phyloP scores from a whole-genome alignment of 805 yeast genomes.

The Candida nitratophila region DNA sequence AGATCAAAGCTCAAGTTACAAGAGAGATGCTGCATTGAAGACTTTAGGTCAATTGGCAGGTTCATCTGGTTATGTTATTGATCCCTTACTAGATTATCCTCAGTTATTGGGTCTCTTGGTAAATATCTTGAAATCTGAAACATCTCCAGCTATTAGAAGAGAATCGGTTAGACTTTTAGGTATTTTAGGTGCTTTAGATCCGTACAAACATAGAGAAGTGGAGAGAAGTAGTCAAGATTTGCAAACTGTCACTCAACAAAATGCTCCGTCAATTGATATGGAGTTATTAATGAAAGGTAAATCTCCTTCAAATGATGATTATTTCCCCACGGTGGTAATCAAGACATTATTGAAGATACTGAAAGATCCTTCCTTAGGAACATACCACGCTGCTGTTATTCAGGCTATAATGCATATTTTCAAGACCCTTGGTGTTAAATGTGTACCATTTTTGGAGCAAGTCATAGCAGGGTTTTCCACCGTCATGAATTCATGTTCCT shows the following conservation, averaged over 20 bases:
- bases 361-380: constrained; percentile 75
- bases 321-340: constrained; percentile 92
- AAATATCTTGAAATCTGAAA: constrained; percentile 74
- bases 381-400: constrained; percentile 88
- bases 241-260: constrained; percentile 53
- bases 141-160: constrained; percentile 63
- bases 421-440: constrained; percentile 79
- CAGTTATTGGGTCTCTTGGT: constrained; percentile 77
- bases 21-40: constrained; percentile 83
- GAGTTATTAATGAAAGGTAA: constrained; percentile 88
- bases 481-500: constrained; percentile 79
- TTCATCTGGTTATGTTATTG: constrained; percentile 91
- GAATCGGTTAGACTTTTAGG: constrained; percentile 90
- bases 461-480: constrained; percentile 81
- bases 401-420: constrained; percentile 90
- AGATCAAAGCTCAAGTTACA: constrained; percentile 84
- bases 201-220: constrained; percentile 88
- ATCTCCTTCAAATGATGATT: constrained; percentile 89
- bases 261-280: constrained; percentile 86
- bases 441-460: constrained; percentile 83
- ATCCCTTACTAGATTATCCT: constrained; percentile 88
- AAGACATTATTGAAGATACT: constrained; percentile 76
- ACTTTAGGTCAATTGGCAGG: constrained; percentile 85
- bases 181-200: constrained; percentile 93
- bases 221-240: constrained; percentile 46